phyloP scores from a whole-genome alignment of 192 early-diverging fungal genomes.

The Coemansia sp. region DNA sequence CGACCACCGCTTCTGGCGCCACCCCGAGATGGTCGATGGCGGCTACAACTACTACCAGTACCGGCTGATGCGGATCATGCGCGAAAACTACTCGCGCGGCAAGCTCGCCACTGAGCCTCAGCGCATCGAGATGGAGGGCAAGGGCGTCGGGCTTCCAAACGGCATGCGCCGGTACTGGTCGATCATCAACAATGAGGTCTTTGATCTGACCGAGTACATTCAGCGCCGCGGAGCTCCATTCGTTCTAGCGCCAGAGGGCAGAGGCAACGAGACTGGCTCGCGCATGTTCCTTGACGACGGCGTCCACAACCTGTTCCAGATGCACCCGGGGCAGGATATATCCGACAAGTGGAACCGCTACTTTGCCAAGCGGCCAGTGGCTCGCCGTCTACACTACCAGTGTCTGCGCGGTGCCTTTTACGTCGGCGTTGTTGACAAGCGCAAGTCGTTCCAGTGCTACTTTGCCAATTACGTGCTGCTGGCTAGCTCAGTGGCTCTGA shows the following conservation, averaged over 20 bases:
- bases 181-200: conserved; percentile 73
- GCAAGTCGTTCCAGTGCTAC: conserved; percentile 77
- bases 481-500: conserved; percentile 81
- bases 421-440: conserved; percentile 83
- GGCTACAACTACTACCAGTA: conserved; percentile 72
- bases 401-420: conserved; percentile 89
- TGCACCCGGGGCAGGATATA: conserved; percentile 67
- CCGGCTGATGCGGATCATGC: conserved; percentile 63
- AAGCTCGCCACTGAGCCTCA: conserved; percentile 65
- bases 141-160: conserved; percentile 39
- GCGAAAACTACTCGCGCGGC: conserved; percentile 67
- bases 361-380: conserved; percentile 54
- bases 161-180: conserved; percentile 58
- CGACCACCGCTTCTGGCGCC: conserved; percentile 70
- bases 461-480: conserved; percentile 87
- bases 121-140: conserved; percentile 59
- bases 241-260: conserved; percentile 39
- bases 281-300: conserved; percentile 63
- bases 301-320: conserved; percentile 68
- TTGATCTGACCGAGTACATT: conserved; percentile 74
- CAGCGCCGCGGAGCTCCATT: conserved; percentile 51
- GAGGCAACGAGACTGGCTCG: conserved; percentile 40
- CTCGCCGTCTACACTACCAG: conserved; percentile 74
- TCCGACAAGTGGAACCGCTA: conserved; percentile 61
- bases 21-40: conserved; percentile 76